Conservation (phyloP, 306 rosid species). For the Vachellia collinsii region DNA sequence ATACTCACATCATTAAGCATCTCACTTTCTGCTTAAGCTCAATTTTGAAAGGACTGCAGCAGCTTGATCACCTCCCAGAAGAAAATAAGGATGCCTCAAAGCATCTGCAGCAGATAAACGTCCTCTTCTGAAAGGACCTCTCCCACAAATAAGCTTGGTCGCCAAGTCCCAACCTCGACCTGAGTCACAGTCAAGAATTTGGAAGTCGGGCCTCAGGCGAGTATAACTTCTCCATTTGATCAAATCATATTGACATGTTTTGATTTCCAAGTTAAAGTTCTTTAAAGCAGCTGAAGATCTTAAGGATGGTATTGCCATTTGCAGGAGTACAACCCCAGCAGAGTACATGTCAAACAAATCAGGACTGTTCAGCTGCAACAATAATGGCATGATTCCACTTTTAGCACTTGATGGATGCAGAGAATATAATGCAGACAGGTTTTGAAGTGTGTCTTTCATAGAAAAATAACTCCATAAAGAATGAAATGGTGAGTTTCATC, state of each 20-base stretch:
- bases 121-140: conserved; percentile 73
- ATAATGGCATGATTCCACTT: conserved; percentile 35
- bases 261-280: conserved; percentile 83
- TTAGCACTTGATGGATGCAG: conserved; percentile 21
- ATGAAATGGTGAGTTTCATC: conserved; percentile 15
- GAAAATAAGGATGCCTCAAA: conserved; percentile 88
- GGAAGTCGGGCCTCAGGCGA: conserved; percentile 62
- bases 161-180: conserved; percentile 96
- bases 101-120: conserved; percentile 86
- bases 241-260: conserved; percentile 69
- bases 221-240: conserved; percentile 77
- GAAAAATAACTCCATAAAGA: conserved; percentile 12
- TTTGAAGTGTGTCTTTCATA: background rate
- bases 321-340: conserved; percentile 92
- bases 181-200: conserved; percentile 75
- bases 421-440: conserved; percentile 4
- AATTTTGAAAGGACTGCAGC: conserved; percentile 87
- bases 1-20: conserved; percentile 39
- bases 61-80: conserved; percentile 91
- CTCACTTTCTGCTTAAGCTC: conserved; percentile 61
- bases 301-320: conserved; percentile 88
- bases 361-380: conserved; percentile 89
- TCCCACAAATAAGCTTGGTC: conserved; percentile 74
- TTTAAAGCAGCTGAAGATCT: conserved; percentile 79
- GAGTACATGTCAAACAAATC: conserved; percentile 95